Evolutionary conservation across 306 rosid genomes (phyloP), one percentile per base, ranked within the genome.

Genomic region (Malus orientalis): DNA sequence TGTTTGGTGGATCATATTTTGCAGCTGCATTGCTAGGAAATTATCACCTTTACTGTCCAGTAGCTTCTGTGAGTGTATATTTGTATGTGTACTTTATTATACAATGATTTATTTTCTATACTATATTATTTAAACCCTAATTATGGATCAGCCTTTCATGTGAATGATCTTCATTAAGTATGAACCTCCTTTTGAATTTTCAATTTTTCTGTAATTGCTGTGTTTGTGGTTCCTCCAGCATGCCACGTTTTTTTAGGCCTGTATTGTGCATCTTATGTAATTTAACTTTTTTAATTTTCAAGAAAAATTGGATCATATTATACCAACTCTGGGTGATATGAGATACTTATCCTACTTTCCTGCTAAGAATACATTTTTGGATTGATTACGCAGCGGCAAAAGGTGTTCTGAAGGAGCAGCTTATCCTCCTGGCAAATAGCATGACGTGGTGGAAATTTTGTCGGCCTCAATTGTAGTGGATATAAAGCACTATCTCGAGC

Each of bases 361-460:
- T 8, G 3, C 14, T 11, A 4, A 72, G 51, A 60, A 72, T 57
- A 23, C 38, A 9, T 58, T 58, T 23, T 58, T 40, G n/a, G 32
- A 72, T 73, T 84, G 53, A 67, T 9, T 29, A 70, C 71, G 84
- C 89, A 92, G 97, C 89, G 79, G 91, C 95, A 6, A 92, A 94
- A 89, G 98, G 97, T 81, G 95, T 94, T 79, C 97, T 91, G 42
- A 85, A 89, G 76, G 98, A 92, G 85, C 98, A 94, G 85, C 96
- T 94, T 42, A 80, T 92, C 84, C 88, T 94, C 42, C 78, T 94
- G 73, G 98, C 93, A 32, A 87, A 89, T 77, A 92, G 98, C 49
- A 94, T 90, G 98, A 91, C 98, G 92, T 78, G 86, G 93, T 25
- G 98, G 98, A 62, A 86, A 85, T 83, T 81, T 94, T 76, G 86